Conservation (phyloP, 2,329 filamentous ascomycete species). For the Geoglossum cookeanum region DNA sequence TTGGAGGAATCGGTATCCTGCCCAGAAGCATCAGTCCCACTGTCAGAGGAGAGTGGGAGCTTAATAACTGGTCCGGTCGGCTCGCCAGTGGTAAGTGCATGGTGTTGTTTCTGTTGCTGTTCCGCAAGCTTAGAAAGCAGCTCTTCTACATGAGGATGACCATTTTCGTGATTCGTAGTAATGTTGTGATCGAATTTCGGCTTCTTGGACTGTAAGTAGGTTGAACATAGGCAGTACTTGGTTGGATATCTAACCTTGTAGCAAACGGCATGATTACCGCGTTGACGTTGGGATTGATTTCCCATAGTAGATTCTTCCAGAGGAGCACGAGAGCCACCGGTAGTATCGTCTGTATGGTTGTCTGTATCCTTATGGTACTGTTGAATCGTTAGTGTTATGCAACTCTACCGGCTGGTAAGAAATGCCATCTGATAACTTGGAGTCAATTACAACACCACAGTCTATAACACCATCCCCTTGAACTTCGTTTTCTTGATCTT, state of each 20-base stretch:
- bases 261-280: neutral
- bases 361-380: neutral
- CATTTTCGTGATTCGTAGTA: slow-evolving; percentile 16
- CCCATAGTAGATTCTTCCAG: slow-evolving; percentile 2
- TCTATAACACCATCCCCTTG: neutral
- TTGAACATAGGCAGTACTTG: neutral
- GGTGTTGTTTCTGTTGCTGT: slow-evolving; percentile 29
- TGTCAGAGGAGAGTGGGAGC: slow-evolving; percentile 16
- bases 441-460: neutral
- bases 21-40: slow-evolving; percentile 12
- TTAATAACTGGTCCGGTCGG: neutral
- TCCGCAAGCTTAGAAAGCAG: slow-evolving; percentile 57
- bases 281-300: neutral
- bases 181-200: slow-evolving; percentile 25
- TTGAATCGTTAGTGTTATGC: neutral
- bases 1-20: neutral
- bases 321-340: neutral
- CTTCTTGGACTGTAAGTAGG: slow-evolving; percentile 24
- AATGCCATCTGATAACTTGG: neutral
- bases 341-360: neutral
- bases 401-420: neutral
- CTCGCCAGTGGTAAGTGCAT: slow-evolving; percentile 10
- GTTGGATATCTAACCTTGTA: neutral
- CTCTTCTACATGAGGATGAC: slow-evolving; percentile 35
- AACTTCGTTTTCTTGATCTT: slow-evolving; percentile 8